Evolutionary conservation across 192 early-diverging fungal species (phyloP).

Genomic region (Irineochytrium annulatum): DNA sequence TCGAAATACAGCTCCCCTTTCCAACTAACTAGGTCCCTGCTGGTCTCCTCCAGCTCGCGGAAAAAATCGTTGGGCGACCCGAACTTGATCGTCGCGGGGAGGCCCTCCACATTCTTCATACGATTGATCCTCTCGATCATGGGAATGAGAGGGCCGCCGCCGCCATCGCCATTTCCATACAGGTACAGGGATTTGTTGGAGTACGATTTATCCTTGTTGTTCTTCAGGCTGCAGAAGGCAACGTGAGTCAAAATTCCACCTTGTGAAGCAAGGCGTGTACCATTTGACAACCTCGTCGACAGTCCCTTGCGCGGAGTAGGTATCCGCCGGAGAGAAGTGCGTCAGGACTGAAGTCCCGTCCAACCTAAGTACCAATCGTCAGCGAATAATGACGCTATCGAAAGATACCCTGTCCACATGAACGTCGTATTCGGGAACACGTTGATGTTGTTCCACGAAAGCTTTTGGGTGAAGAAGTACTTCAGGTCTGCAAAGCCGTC

Average conservation of each 20-base stretch:
- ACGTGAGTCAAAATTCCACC: background rate
- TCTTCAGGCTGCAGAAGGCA: slow-evolving; percentile 53
- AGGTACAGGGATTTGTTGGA: slow-evolving; percentile 80
- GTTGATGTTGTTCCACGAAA: slow-evolving; percentile 99
- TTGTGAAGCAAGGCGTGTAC: slow-evolving; percentile 5
- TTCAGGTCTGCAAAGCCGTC: slow-evolving; percentile 39
- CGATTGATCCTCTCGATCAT: slow-evolving; percentile 84
- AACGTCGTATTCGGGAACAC: slow-evolving; percentile 95
- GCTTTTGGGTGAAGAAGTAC: slow-evolving; percentile 97
- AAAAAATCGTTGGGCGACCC: slow-evolving; percentile 82
- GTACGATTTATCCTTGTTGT: slow-evolving; percentile 82
- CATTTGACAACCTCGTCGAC: slow-evolving; percentile 52
- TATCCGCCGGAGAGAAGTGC: slow-evolving; percentile 88
- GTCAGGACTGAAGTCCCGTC: slow-evolving; percentile 80
- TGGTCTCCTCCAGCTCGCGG: slow-evolving; percentile 63
- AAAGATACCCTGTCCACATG: slow-evolving; percentile 71
- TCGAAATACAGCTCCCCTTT: slow-evolving; percentile 93
- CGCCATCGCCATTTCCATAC: slow-evolving; percentile 95
- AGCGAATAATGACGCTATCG: background rate
- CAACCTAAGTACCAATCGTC: slow-evolving; percentile 22
- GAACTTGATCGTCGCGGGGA: slow-evolving; percentile 69
- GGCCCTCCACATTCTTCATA: slow-evolving; percentile 71
- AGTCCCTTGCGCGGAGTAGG: slow-evolving; percentile 65
- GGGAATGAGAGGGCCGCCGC: slow-evolving; percentile 72
- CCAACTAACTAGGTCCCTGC: slow-evolving; percentile 73